Percentiles rank a stretch among this genome's conserved stretches.
These are phyloP conservation scores for Aspergillus candidus DNA, from an alignment of 2,329 filamentous ascomycete genomes.

Conservation along the genomic window DNA sequence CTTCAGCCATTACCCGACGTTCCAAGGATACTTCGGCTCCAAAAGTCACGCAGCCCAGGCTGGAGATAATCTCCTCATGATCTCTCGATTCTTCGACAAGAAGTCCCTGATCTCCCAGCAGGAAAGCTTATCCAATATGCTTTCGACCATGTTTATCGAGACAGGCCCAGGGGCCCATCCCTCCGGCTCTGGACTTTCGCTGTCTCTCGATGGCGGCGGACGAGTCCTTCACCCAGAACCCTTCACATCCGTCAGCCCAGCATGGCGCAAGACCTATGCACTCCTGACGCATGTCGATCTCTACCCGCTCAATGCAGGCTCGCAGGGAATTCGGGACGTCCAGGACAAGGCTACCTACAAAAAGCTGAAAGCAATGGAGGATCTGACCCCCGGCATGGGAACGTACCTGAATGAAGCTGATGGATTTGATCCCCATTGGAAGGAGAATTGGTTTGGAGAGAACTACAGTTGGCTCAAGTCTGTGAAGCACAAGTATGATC, in stretches of 20 bases:
- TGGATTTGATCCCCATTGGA: slow-evolving; percentile 7
- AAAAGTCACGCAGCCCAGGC: not conserved
- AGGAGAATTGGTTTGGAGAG: too few species aligned
- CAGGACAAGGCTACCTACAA: slow-evolving; percentile 1
- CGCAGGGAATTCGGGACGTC: not conserved
- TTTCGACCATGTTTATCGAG: not conserved
- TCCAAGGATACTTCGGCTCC: slow-evolving; percentile 2
- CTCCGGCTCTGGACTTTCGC: not conserved
- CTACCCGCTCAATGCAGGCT: slow-evolving; percentile 2
- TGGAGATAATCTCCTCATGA: too few species aligned
- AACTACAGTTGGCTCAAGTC: slow-evolving; percentile 15
- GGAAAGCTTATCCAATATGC: not conserved
- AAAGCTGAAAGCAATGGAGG: slow-evolving; percentile 13
- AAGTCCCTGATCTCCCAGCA: not conserved
- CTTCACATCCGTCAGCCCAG: slow-evolving; percentile 6
- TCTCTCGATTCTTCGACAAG: slow-evolving; percentile 4
- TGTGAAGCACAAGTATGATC: slow-evolving; percentile 24
- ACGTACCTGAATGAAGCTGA: slow-evolving; percentile 15
- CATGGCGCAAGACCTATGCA: slow-evolving; percentile 7
- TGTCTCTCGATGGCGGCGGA: slow-evolving; percentile 5
- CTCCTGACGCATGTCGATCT: not conserved
- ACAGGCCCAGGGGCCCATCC: not conserved
- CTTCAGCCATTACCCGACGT: slow-evolving; percentile 3
- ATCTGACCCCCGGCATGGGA: slow-evolving; percentile 11
- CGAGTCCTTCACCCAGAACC: slow-evolving; percentile 2